phyloP scores from a whole-genome alignment of 164 flowering plant genomes.

The Hamamelis virginiana region DNA sequence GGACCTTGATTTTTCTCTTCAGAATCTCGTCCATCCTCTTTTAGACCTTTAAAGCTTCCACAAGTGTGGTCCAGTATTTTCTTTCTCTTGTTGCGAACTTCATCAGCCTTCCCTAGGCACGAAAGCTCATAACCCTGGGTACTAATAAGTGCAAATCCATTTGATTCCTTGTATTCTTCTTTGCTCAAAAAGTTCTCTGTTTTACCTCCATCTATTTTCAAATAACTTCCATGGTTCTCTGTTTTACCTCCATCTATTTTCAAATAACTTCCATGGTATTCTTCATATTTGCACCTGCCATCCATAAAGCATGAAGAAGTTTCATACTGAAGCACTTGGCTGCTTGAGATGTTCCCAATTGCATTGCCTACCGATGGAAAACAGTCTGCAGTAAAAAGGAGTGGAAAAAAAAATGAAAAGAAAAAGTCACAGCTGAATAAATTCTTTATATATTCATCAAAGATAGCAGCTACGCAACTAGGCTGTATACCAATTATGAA shows the following conservation, averaged over 20 bases:
- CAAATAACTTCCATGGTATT: constrained; percentile 56
- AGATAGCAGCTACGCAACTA: not conserved
- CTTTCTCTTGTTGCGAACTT: constrained; percentile 39
- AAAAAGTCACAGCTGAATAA: not conserved
- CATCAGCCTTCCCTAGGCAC: constrained; percentile 50
- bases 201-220: constrained; percentile 68
- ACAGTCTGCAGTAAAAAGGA: constrained; percentile 35
- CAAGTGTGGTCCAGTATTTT: constrained; percentile 41
- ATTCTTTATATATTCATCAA: not conserved
- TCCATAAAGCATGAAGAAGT: constrained; percentile 66
- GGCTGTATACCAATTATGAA: not conserved
- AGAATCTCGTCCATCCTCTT: constrained; percentile 44
- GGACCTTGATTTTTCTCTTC: constrained; percentile 43
- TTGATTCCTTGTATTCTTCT: constrained; percentile 37
- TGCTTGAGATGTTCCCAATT: constrained; percentile 44
- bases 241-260: constrained; percentile 63
- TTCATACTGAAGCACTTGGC: constrained; percentile 80
- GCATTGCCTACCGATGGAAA: constrained; percentile 37
- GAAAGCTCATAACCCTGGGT: constrained; percentile 48
- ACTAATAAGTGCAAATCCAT: constrained; percentile 26
- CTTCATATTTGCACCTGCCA: constrained; percentile 49
- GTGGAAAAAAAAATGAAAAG: not conserved
- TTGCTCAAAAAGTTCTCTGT: constrained; percentile 29
- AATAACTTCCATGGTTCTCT: constrained; percentile 42
- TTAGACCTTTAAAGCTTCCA: constrained; percentile 62